Base-by-base conservation (phyloP, 345 rosid species). In the Aethionema arabicum region DNA sequence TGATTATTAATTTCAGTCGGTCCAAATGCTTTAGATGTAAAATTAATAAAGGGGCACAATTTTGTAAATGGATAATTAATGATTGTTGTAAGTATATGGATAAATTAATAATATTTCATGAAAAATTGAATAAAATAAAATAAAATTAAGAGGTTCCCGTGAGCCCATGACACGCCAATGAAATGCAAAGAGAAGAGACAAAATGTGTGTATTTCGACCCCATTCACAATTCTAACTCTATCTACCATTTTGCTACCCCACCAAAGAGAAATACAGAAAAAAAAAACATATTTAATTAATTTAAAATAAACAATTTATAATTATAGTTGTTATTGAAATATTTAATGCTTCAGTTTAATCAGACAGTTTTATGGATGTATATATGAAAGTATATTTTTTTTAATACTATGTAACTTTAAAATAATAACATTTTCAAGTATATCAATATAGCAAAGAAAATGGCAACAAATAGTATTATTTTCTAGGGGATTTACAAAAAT, bases 171-270 rank as follows among this genome's bases (percentile, higher is more conserved):
- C 44, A 40, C 44, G 3, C 44, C 40, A 37, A 6, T 8, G 4
- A 40, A 6, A 40, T 8, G 45, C 55, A 65, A 65, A 43, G 42
- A 36, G 30, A 65, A 54, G 69, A 65, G 62, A 65, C 69, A 65
- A 65, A 40, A 45, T 7, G 11, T 45, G 69, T 54, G 69, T 65
- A 54, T 30, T 54, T 29, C 40, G 47, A 46, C 47, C 62, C 55
- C 69, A 65, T 61, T 29, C 39, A 45, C 61, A 55, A 53, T 21
- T 21, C 27, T 11, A 40, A 40, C 44, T 12, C 10, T 40, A 40
- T 40, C 44, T 40, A 12, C 9, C 10, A 40, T 40, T 40, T 6
- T 8, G 51, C 35, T 52, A 21, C 32, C 30, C 15, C 4, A 32
- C 37, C 41, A 42, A 10, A 59, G 32, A 35, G 32, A 35, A 21